Evolutionary conservation across 2,329 filamentous ascomycete genomes (phyloP).

Genomic region (Colletotrichum sansevieriae): DNA sequence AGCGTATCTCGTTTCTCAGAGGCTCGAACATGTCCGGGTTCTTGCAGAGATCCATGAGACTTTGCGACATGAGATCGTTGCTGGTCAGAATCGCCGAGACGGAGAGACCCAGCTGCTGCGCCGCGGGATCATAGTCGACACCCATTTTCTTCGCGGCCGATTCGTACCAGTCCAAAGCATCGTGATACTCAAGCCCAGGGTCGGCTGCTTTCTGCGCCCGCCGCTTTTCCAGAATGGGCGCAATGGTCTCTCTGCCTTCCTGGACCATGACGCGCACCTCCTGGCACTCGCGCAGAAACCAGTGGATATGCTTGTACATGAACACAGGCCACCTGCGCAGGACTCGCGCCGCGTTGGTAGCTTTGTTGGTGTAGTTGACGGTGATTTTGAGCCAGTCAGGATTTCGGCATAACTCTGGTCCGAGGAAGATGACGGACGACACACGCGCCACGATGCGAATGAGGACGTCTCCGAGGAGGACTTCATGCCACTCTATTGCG

Average conservation of each 20-base stretch:
- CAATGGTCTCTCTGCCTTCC: conserved; percentile 29
- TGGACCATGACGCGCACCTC: conserved; percentile 31
- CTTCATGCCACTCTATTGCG: conserved; percentile 39
- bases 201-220: conserved; percentile 34
- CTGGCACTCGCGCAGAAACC: conserved; percentile 42
- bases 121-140: conserved; percentile 9
- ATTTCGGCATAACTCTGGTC: conserved; percentile 43
- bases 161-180: conserved; percentile 44
- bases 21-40: conserved; percentile 43
- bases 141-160: conserved; percentile 18
- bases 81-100: conserved; percentile 45
- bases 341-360: conserved; percentile 20
- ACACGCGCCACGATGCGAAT: conserved; percentile 40
- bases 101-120: conserved; percentile 43
- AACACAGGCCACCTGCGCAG: conserved; percentile 41
- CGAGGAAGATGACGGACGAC: conserved; percentile 45
- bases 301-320: conserved; percentile 40
- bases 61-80: conserved; percentile 43
- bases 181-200: conserved; percentile 33
- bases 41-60: conserved; percentile 43
- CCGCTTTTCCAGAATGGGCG: conserved; percentile 41
- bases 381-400: conserved; percentile 43
- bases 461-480: conserved; percentile 26
- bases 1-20: conserved; percentile 43
- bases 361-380: conserved; percentile 29